phyloP scores from a whole-genome alignment of 2,329 filamentous ascomycete genomes.

The Xylaria sp. region DNA sequence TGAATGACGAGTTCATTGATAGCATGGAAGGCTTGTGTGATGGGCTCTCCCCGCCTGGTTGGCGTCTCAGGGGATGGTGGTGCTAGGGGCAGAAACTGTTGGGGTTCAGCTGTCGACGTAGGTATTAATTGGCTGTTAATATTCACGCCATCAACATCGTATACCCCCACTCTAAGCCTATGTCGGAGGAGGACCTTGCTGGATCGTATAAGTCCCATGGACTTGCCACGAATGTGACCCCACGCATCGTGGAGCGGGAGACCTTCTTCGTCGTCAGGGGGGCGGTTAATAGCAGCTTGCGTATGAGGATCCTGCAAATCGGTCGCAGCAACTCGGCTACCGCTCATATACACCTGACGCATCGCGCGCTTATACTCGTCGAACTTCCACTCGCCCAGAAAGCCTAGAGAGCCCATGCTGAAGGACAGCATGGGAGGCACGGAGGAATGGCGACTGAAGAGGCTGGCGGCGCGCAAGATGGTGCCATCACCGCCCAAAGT shows the following conservation, averaged over 20 bases:
- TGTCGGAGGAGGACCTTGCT: constrained; percentile 89
- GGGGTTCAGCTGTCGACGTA: constrained; percentile 58
- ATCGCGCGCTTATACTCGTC: constrained; percentile 91
- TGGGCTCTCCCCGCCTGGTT: constrained; percentile 32
- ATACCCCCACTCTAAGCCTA: constrained; percentile 86
- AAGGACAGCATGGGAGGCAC: constrained; percentile 95
- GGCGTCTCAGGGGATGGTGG: constrained; percentile 26
- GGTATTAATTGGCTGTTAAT: constrained; percentile 66
- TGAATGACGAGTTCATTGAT: constrained; percentile 97
- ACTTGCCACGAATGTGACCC: constrained; percentile 81
- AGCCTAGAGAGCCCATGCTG: constrained; percentile 95
- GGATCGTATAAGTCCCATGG: constrained; percentile 77
- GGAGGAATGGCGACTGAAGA: constrained; percentile 82
- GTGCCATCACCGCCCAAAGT: constrained; percentile 95
- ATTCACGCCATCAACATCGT: constrained; percentile 72
- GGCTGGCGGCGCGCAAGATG: constrained; percentile 83
- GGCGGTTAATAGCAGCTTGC: constrained; percentile 50
- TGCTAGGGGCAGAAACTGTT: constrained; percentile 51
- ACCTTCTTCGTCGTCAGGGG: constrained; percentile 46
- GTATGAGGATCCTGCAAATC: constrained; percentile 57
- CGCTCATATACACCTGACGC: constrained; percentile 89
- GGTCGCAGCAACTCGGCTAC: constrained; percentile 63
- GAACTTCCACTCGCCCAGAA: constrained; percentile 97
- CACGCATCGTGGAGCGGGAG: constrained; percentile 61
- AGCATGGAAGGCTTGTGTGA: constrained; percentile 68